Percentiles rank a stretch among this genome's conserved stretches.
Evolutionary conservation across 2,329 filamentous ascomycete species (phyloP).

Genomic region (Pestalotiopsis sp.): DNA sequence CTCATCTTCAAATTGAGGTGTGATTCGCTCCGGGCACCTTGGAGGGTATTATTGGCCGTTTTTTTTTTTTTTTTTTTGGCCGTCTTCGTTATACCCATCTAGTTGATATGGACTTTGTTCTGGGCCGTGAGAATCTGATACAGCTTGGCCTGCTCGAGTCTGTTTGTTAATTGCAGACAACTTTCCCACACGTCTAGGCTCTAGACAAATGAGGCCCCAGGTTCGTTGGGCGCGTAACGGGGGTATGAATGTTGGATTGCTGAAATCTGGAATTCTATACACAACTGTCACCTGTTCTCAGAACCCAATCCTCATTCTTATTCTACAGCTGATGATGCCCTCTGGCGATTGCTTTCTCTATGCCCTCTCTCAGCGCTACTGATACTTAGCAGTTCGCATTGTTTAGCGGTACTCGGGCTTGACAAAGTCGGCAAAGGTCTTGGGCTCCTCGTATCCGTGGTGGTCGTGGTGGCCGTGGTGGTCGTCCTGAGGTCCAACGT

Average conservation of each 20-base stretch:
- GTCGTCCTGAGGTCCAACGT: slow-evolving; percentile 82
- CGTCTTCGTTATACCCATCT: too few species aligned
- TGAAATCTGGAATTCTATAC: slow-evolving; percentile 16
- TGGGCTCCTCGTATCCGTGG: slow-evolving; percentile 78
- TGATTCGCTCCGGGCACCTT: too few species aligned
- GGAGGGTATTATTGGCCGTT: too few species aligned
- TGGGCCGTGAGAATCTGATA: too few species aligned
- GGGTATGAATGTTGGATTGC: slow-evolving; percentile 9
- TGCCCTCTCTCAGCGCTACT: neutral
- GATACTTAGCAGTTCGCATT: neutral
- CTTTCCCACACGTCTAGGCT: neutral
- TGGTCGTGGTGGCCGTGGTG: slow-evolving; percentile 59
- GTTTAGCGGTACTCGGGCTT: slow-evolving; percentile 90
- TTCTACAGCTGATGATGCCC: slow-evolving; percentile 10
- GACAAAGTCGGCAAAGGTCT: slow-evolving; percentile 96
- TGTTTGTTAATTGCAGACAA: neutral
- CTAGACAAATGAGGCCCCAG: neutral
- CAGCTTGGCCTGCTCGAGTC: too few species aligned
- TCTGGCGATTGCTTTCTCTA: slow-evolving; percentile 4
- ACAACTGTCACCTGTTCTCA: slow-evolving; percentile 9
- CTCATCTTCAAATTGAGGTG: too few species aligned
- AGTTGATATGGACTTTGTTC: too few species aligned
- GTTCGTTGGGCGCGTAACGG: neutral
- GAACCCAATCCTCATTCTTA: slow-evolving; percentile 2
- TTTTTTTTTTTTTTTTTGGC: too few species aligned